These are phyloP conservation scores for Saccharomycopsis fermentans DNA, from an alignment of 805 yeast species.

Conservation along the genomic window DNA sequence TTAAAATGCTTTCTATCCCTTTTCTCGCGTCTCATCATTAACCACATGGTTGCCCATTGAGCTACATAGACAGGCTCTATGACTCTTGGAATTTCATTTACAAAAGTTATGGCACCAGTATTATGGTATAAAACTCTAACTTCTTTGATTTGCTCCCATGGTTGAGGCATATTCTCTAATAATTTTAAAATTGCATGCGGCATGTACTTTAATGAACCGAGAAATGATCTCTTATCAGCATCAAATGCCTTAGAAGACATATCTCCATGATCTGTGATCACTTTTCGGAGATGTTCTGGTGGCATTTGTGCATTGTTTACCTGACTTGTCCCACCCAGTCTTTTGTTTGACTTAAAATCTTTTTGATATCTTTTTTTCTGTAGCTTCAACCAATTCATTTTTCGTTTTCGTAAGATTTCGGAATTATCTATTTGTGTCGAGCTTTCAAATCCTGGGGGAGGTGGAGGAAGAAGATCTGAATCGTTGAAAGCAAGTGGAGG, in stretches of 20 bases:
- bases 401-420: constrained; percentile 32
- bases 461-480: constrained; percentile 18
- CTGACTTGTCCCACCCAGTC: constrained; percentile 38
- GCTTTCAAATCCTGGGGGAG: constrained; percentile 8
- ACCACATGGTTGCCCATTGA: constrained; percentile 94
- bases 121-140: constrained; percentile 84
- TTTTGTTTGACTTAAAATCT: constrained; percentile 20
- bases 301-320: constrained; percentile 76
- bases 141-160: constrained; percentile 86
- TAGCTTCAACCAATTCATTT: constrained; percentile 48
- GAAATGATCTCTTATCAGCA: constrained; percentile 73
- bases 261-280: constrained; percentile 76
- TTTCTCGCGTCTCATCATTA: constrained; percentile 87
- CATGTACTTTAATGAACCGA: constrained; percentile 88
- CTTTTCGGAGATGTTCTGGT: constrained; percentile 83
- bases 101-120: constrained; percentile 92
- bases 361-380: constrained; percentile 50
- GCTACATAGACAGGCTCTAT: constrained; percentile 86
- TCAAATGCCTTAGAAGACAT: constrained; percentile 70
- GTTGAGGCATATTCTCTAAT: constrained; percentile 94
- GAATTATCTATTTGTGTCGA: constrained; percentile 9
- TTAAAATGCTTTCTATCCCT: constrained; percentile 83
- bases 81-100: constrained; percentile 84
- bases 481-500: constrained; percentile 25
- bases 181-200: constrained; percentile 91